Evolutionary conservation across 192 early-diverging fungal genomes (phyloP).

Genomic region (Irineochytrium annulatum): DNA sequence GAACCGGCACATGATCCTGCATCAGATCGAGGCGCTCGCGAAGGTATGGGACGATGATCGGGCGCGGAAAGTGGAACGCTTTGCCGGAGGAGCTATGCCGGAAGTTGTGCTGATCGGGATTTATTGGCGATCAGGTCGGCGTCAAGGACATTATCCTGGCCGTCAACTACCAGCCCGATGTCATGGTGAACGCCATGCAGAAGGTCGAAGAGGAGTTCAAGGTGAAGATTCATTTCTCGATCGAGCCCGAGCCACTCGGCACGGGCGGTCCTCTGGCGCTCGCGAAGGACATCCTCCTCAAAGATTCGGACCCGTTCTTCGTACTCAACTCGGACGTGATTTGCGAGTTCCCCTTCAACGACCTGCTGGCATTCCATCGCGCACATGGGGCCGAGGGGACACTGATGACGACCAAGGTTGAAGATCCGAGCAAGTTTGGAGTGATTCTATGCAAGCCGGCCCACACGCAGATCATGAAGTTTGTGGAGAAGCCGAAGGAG

Average conservation of each 20-base stretch:
- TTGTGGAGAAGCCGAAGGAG: conserved; percentile 96
- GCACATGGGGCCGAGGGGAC: conserved; percentile 93
- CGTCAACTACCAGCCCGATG: conserved; percentile 98
- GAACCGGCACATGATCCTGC: conserved; percentile 98
- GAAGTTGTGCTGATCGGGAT: too few relatives aligned
- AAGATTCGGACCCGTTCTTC: conserved; percentile 93
- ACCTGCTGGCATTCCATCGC: conserved; percentile 84
- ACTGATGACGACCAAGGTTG: conserved; percentile 92
- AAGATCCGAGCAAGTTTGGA: conserved; percentile 98
- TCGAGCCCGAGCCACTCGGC: conserved; percentile 95
- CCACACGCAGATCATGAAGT: conserved; percentile 77
- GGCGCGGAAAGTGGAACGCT: too few relatives aligned
- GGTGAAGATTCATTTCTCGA: conserved; percentile 92
- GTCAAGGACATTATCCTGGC: conserved; percentile 97
- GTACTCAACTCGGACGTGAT: conserved; percentile 99
- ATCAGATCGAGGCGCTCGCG: conserved; percentile 96
- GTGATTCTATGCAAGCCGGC: conserved; percentile 84
- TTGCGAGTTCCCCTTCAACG: conserved; percentile 95
- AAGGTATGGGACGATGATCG: conserved; percentile 59
- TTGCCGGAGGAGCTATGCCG: too few relatives aligned
- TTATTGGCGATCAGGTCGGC: conserved; percentile 66
- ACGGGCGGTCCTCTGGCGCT: conserved; percentile 93
- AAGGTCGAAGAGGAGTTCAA: conserved; percentile 88
- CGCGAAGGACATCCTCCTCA: conserved; percentile 81
- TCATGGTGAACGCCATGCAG: conserved; percentile 90